Base-by-base conservation (phyloP, 305 asterid species). In the Fraxinus sp. region DNA sequence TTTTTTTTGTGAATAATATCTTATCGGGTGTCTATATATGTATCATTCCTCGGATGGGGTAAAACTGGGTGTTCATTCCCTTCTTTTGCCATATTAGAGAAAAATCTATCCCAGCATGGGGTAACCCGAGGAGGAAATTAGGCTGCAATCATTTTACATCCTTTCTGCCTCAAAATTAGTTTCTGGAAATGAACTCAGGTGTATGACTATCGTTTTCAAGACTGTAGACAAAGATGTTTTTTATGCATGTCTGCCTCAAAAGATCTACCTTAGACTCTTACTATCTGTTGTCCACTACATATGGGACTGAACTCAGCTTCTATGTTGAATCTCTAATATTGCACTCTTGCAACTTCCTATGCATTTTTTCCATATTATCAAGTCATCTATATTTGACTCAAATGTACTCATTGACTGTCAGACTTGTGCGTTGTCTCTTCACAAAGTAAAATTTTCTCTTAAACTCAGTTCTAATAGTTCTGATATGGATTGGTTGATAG, bases 401-500 rank as follows among this genome's bases (percentile, higher is more conserved):
- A 71, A 32, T 71, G 18, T 71, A 26, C 41, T 11, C 18, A 33
- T 32, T 32, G 41, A 32, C 16, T 16, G 41, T 32, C 46, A 32
- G 26, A 33, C 44, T 30, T 30, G 44, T 71, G 9, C 13, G 26
- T 14, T 32, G 44, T 71, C 41, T 71, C 44, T 32, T 26, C 37
- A 32, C 22, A 32, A 71, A 32, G 24, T 14, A 30, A 32, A 32
- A 13, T 71, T 71, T 11, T 14, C 24, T 32, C 44, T 32, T 71
- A 16, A 32, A 32, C 32, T 71, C 76, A 4, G 44, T 71, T 71
- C 36, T 28, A 26, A 7, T 28, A 68, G 5, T 13, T 71, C 76
- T 71, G 76, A 71, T 16, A 32, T 0, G 41, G 32, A 80, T 35
- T 81, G 80, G 44, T 87, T 81, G 74, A 64, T 87, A 95, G 99